Percentiles rank a stretch among this genome's conserved stretches.
Evolutionary conservation across 1,139 yeast species (phyloP).

Genomic region (Ogataea hybrid): DNA sequence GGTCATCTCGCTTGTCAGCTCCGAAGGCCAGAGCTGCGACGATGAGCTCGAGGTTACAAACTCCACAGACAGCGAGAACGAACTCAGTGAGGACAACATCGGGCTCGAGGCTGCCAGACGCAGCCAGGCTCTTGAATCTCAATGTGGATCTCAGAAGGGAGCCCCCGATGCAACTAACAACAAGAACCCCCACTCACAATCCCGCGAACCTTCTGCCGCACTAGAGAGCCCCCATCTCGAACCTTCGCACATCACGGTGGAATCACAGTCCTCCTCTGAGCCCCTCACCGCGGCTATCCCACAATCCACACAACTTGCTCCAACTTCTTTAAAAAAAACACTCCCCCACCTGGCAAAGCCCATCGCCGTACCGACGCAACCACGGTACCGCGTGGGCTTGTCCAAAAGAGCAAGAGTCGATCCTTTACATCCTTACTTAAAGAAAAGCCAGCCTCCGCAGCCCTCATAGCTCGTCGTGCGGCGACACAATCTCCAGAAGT

Average conservation of each 20-base stretch:
- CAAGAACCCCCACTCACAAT: no score
- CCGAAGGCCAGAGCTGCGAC: neutral
- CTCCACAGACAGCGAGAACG: constrained; percentile 14
- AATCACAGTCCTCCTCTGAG: neutral
- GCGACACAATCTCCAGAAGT: constrained; percentile 48
- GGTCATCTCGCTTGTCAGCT: constrained; percentile 3
- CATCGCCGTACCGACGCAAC: constrained; percentile 8
- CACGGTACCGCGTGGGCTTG: constrained; percentile 18
- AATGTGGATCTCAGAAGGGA: no score
- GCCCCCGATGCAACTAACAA: no score
- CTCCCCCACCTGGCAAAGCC: constrained; percentile 1
- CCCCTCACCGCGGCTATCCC: neutral
- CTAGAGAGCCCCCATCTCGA: neutral
- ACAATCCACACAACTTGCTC: neutral
- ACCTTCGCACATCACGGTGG: neutral
- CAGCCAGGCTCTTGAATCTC: neutral
- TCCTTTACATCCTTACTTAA: constrained; percentile 17
- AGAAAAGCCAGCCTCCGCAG: neutral
- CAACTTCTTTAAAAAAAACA: neutral
- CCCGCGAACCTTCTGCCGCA: no score
- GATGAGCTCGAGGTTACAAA: constrained; percentile 13
- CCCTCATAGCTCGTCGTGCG: constrained; percentile 26
- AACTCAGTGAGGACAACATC: constrained; percentile 6
- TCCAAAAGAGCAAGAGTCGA: constrained; percentile 17
- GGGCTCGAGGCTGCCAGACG: constrained; percentile 1